Base-by-base conservation (phyloP, 2,329 filamentous ascomycete species). In the Cadophora sp. region DNA sequence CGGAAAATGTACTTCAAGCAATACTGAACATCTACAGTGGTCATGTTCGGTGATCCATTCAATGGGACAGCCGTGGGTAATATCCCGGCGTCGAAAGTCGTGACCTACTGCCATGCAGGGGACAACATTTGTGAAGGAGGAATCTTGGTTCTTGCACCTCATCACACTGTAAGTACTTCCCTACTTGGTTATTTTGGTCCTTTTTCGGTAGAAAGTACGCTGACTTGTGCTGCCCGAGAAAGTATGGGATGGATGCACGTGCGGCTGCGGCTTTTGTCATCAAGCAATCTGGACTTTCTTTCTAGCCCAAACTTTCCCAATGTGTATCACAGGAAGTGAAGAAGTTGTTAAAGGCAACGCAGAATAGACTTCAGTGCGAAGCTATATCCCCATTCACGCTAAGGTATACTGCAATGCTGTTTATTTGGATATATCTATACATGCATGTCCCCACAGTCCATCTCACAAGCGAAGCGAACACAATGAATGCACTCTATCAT, bases 81-180 rank as follows among this genome's bases (percentile, higher is more conserved):
- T 13, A 39, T 62, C 11, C 18, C 47, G 11, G 30, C 59, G 3
- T 36, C 45, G 13, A 39, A 51, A 47, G 33, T 51, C 8, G 22
- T 62, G 9, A 39, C 50, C 3, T 22, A 51, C 5, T 62, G 59
- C 30, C 59, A 62, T 33, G 20, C 30, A 5, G 47, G 48, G 7
- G 59, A 62, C 24, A 39, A 51, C 13, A 62, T 62, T n/a, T 62
- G 59, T 24, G 48, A 62, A 18, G 59, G 59, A 7, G 30, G 27
- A 3, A 51, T 48, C 1, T 24, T 62, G 18, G 30, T 51, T 1
- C 27, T 18, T 4, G 8, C 45, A 7, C 27, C 24, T 1, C 59
- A 61, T 39, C 20, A n/a, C 16, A 50, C 36, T 39, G 59, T 61
- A 24, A 61, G 59, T 61, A 50, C 27, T 30, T 16, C 1, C 8